phyloP scores from a whole-genome alignment of 257 asterid species.

The Solanum paucissectum region DNA sequence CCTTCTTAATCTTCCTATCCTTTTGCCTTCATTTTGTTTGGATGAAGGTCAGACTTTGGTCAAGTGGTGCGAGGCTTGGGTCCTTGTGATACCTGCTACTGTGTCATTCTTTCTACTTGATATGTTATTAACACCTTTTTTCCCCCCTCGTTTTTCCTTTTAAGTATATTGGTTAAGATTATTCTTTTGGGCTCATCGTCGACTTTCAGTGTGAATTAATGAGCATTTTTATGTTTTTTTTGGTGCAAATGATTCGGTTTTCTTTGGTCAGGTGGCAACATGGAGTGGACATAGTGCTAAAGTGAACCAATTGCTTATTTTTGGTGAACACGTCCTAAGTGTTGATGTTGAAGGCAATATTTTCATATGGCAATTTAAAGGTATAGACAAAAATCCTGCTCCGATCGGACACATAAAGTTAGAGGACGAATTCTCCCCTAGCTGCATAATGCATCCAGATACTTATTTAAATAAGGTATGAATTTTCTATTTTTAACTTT shows the following conservation, averaged over 20 bases:
- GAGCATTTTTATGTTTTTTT: not conserved
- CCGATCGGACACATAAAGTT: constrained; percentile 64
- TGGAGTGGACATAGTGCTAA: constrained; percentile 77
- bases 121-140: not conserved
- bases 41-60: not conserved
- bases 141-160: not conserved
- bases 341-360: constrained; percentile 64
- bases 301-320: constrained; percentile 59
- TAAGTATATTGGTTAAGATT: not conserved
- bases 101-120: not conserved
- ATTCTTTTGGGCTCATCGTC: not conserved
- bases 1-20: not conserved
- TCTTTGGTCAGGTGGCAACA: constrained; percentile 59
- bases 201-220: not conserved
- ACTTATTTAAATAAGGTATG: constrained; percentile 86
- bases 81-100: not conserved
- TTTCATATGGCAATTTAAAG: constrained; percentile 87
- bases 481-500: not conserved
- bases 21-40: not conserved
- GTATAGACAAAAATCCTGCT: constrained; percentile 31
- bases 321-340: constrained; percentile 71
- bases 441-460: constrained; percentile 95
- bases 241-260: not conserved
- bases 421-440: constrained; percentile 56
- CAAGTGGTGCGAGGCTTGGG: not conserved